A percentile compares a stretch with the other conserved stretches of the same genome.
Evolutionary conservation across 192 early-diverging fungal genomes (phyloP).

Genomic region (Thamnidium elegans): DNA sequence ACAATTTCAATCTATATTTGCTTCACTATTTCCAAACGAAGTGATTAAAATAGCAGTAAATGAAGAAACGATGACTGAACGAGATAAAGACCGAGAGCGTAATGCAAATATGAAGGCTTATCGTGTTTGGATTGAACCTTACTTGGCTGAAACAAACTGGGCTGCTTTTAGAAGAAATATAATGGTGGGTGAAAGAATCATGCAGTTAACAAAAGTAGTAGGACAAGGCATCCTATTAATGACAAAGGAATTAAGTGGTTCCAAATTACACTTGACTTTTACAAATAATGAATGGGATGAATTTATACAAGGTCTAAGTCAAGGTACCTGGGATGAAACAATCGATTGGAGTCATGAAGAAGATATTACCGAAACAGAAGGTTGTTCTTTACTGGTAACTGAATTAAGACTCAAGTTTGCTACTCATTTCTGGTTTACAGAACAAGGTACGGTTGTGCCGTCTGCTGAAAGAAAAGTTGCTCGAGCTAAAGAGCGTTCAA

Average conservation of each 20-base stretch:
- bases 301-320: constrained; percentile 29
- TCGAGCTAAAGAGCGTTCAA: too few species aligned
- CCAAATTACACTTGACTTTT: constrained; percentile 43
- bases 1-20: constrained; percentile 35
- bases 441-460: too few species aligned
- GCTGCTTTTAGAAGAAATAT: constrained; percentile 42
- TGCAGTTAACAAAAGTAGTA: constrained; percentile 33
- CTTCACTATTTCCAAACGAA: constrained; percentile 30
- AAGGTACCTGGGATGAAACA: constrained; percentile 27
- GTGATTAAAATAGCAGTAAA: not conserved
- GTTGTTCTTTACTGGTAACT: constrained; percentile 19
- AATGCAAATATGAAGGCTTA: constrained; percentile 41
- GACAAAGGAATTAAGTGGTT: constrained; percentile 49
- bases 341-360: constrained; percentile 4
- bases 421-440: constrained; percentile 25
- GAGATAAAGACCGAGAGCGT: constrained; percentile 33
- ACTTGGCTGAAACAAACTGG: constrained; percentile 38
- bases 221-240: constrained; percentile 46
- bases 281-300: constrained; percentile 44
- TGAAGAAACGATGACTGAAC: constrained; percentile 1
- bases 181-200: constrained; percentile 40
- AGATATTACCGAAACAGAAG: constrained; percentile 1
- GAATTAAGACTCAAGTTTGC: constrained; percentile 27
- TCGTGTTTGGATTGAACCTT: constrained; percentile 34
- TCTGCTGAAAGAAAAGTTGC: too few species aligned